Percentiles rank a stretch among this genome's conserved stretches.
Evolutionary conservation across 495 filamentous ascomycete genomes (phyloP).

Genomic region (Hypoxylon cercidicola): DNA sequence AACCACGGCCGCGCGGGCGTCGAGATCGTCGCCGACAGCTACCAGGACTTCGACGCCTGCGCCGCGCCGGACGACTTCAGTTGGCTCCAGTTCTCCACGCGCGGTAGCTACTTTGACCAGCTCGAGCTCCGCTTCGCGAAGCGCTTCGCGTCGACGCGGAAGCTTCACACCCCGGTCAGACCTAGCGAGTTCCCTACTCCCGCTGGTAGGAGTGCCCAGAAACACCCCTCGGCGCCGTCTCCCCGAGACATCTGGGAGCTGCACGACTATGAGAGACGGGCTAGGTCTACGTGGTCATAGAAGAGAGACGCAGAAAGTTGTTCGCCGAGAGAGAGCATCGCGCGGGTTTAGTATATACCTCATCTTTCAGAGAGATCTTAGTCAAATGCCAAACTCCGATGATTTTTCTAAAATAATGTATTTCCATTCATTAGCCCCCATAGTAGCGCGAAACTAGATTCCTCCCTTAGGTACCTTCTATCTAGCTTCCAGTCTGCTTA

Average conservation of each 20-base stretch:
- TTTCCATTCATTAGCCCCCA: too few species aligned
- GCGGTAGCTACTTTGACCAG: constrained; percentile 1
- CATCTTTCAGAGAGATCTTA: too few species aligned
- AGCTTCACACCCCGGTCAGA: background rate
- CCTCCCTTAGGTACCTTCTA: too few species aligned
- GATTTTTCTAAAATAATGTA: too few species aligned
- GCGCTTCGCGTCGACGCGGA: too few species aligned
- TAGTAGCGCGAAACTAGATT: too few species aligned
- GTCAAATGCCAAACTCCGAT: too few species aligned
- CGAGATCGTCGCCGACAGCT: constrained; percentile 28
- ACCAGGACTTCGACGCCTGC: constrained; percentile 20
- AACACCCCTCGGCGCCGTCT: constrained; percentile 18
- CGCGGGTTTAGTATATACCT: too few species aligned
- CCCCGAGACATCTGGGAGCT: constrained; percentile 19
- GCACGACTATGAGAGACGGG: constrained; percentile 12
- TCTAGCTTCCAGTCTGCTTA: too few species aligned
- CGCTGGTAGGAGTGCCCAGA: constrained; percentile 18
- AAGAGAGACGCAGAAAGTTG: background rate
- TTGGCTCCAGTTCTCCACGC: too few species aligned
- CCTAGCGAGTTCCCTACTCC: constrained; percentile 15
- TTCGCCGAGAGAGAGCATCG: too few species aligned
- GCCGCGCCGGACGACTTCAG: too few species aligned
- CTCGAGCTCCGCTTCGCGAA: background rate
- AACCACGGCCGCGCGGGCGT: constrained; percentile 30
- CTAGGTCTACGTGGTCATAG: background rate